Percentiles rank a stretch among this genome's conserved stretches.
phyloP scores from a whole-genome alignment of 1,284 basidiomycete species.

The Sanguinoderma infundibulare region DNA sequence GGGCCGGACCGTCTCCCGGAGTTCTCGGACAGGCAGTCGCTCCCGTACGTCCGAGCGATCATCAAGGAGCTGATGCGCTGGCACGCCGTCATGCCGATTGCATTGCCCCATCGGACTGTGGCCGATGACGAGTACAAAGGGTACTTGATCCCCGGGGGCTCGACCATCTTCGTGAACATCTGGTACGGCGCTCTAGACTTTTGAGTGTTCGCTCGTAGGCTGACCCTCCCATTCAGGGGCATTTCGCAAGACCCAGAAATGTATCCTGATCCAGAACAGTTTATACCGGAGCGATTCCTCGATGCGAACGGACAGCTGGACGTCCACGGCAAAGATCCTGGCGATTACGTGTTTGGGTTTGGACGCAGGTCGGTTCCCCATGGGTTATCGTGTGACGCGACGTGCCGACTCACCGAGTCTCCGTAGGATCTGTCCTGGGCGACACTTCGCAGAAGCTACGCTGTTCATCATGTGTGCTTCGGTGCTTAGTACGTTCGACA shows the following conservation, averaged over 20 bases:
- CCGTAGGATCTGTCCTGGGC: constrained; percentile 20
- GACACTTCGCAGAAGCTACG: constrained; percentile 5
- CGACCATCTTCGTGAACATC: constrained; percentile 15
- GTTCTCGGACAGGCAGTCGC: constrained; percentile 31
- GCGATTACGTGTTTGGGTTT: constrained; percentile 8
- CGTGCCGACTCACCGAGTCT: too few species aligned
- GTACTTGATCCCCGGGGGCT: constrained; percentile 13
- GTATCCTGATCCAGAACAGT: constrained; percentile 23
- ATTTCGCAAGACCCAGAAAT: constrained; percentile 24
- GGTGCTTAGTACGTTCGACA: constrained; percentile 11
- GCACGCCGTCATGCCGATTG: constrained; percentile 27
- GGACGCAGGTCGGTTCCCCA: constrained; percentile 5
- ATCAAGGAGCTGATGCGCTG: constrained; percentile 40
- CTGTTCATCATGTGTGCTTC: constrained; percentile 17
- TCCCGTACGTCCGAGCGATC: constrained; percentile 38
- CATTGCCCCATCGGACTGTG: constrained; percentile 15
- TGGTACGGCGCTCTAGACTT: constrained; percentile 14
- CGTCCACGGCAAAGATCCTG: neutral
- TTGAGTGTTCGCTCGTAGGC: too few species aligned
- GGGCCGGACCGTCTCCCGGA: constrained; percentile 35
- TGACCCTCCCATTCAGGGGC: constrained; percentile 6
- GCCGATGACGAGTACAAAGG: constrained; percentile 21
- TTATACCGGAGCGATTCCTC: constrained; percentile 19
- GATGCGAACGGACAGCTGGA: neutral
- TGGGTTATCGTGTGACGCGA: neutral